A percentile compares a stretch with the other conserved stretches of the same genome.
These are phyloP conservation scores for Metarhizium anisopliae DNA, from an alignment of 2,329 filamentous ascomycete genomes.

Conservation along the genomic window DNA sequence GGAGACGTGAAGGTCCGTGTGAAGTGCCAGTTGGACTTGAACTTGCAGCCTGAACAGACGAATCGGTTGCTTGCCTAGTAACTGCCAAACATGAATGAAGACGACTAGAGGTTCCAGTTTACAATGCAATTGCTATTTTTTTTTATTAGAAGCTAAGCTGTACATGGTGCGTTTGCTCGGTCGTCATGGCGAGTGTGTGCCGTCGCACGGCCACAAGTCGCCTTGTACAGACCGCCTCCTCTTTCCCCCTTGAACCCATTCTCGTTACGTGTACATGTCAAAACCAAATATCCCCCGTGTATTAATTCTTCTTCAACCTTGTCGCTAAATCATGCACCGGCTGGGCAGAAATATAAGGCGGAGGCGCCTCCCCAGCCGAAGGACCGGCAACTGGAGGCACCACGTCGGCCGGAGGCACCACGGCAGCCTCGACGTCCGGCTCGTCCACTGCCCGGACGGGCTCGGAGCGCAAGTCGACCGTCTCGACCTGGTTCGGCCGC, in stretches of 20 bases:
- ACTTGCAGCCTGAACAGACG: no score
- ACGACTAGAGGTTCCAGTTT: no score
- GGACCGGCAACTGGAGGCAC: not conserved
- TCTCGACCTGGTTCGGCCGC: not conserved
- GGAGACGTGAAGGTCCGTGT: constrained; percentile 12
- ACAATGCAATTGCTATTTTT: no score
- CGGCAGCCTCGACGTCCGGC: not conserved
- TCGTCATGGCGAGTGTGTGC: no score
- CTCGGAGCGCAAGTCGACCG: not conserved
- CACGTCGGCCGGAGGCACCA: not conserved
- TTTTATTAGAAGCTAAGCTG: no score
- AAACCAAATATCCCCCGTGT: no score
- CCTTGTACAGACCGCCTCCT: no score
- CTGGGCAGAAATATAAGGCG: not conserved
- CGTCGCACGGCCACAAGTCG: no score
- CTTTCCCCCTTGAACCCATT: no score
- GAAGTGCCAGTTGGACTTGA: constrained; percentile 25
- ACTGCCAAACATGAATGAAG: constrained; percentile 16
- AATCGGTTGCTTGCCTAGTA: constrained; percentile 16
- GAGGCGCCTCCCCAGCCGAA: not conserved
- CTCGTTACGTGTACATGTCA: no score
- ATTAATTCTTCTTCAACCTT: not conserved
- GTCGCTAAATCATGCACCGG: not conserved
- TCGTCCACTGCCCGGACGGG: not conserved
- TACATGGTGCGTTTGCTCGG: no score